phyloP scores from a whole-genome alignment of 495 filamentous ascomycete species.

The Hamigera avellanea region DNA sequence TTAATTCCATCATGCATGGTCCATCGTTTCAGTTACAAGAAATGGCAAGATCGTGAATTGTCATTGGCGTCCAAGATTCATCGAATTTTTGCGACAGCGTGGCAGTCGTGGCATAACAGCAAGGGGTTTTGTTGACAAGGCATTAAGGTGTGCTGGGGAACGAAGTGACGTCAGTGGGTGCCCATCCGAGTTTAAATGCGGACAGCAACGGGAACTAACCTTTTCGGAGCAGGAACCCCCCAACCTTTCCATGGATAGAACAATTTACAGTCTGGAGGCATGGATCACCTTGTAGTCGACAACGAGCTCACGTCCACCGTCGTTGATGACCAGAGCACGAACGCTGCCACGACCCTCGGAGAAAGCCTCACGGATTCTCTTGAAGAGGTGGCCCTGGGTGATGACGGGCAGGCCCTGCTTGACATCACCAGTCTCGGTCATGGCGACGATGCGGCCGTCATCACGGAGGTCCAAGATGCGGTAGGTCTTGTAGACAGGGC shows the following conservation, averaged over 20 bases:
- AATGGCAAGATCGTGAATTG: too few species aligned
- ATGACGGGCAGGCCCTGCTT: constrained; percentile 92
- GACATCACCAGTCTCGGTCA: constrained; percentile 88
- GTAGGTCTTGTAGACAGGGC: constrained; percentile 99
- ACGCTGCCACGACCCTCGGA: constrained; percentile 86
- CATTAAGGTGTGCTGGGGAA: too few species aligned
- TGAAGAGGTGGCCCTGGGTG: constrained; percentile 80
- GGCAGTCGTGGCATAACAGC: too few species aligned
- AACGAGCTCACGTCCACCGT: constrained; percentile 85
- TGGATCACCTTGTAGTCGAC: constrained; percentile 99
- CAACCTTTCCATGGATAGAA: too few species aligned
- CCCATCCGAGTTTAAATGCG: too few species aligned
- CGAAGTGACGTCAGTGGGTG: constrained; percentile 1
- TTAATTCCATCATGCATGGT: not conserved
- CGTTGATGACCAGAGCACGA: constrained; percentile 90
- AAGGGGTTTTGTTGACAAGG: too few species aligned
- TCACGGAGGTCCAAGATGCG: constrained; percentile 96
- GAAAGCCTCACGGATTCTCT: constrained; percentile 74
- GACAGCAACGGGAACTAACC: constrained; percentile 3
- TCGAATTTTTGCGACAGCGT: too few species aligned
- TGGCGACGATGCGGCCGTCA: constrained; percentile 64
- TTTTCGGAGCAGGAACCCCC: not conserved
- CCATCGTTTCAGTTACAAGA: constrained; percentile 3
- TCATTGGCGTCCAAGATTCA: too few species aligned
- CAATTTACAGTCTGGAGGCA: constrained; percentile 51